A percentile compares a stretch with the other conserved stretches of the same genome.
These are phyloP conservation scores for Psidium friedrichsthalianum DNA, from an alignment of 345 rosid species.

Conservation along the genomic window DNA sequence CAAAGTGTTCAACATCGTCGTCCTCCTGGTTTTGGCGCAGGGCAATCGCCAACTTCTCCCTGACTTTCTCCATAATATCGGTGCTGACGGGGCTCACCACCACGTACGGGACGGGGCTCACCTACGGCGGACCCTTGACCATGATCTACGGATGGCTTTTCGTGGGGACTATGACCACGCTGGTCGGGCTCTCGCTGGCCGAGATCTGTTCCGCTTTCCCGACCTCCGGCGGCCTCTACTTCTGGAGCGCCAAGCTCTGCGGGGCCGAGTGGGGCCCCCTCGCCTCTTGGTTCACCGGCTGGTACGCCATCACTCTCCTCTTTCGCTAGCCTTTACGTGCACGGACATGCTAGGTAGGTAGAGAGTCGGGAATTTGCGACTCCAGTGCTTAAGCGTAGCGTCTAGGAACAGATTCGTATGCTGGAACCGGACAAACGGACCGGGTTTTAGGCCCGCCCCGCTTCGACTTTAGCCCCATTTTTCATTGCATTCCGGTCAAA, in stretches of 20 bases:
- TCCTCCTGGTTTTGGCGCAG: constrained; percentile 4
- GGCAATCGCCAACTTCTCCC: constrained; percentile 35
- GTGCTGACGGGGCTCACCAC: constrained; percentile 42
- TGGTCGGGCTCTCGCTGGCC: constrained; percentile 39
- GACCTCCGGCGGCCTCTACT: constrained; percentile 45
- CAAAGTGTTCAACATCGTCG: neutral
- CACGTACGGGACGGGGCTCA: constrained; percentile 28
- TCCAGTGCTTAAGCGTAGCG: neutral
- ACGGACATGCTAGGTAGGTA: neutral
- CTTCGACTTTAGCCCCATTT: neutral
- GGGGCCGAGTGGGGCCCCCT: constrained; percentile 40
- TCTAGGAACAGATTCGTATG: neutral
- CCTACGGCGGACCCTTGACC: constrained; percentile 37
- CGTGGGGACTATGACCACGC: constrained; percentile 26
- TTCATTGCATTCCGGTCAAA: neutral
- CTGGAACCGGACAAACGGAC: neutral
- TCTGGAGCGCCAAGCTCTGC: constrained; percentile 48
- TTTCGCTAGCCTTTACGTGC: neutral
- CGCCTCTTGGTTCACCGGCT: constrained; percentile 59
- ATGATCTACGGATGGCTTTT: constrained; percentile 50
- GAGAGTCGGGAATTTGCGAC: neutral
- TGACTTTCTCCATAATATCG: constrained; percentile 39
- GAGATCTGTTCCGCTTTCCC: constrained; percentile 59
- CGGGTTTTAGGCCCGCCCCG: neutral
- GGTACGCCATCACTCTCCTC: constrained; percentile 17